These are phyloP conservation scores for Croton setiger DNA, from an alignment of 441 rosid genomes.

Conservation along the genomic window DNA sequence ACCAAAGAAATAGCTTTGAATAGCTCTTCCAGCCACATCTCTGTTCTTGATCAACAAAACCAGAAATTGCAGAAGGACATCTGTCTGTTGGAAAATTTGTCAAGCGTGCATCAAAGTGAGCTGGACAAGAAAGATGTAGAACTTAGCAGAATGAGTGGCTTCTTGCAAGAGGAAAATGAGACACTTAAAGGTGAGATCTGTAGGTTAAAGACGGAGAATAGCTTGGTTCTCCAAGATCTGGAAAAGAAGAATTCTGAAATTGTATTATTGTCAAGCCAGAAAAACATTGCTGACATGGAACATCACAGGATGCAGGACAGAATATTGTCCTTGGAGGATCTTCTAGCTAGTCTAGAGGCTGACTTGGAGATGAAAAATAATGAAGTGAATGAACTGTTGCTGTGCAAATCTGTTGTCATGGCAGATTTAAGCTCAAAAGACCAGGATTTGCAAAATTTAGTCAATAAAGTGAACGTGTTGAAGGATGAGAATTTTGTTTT, in stretches of 20 bases:
- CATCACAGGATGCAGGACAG: slow-evolving; percentile 44
- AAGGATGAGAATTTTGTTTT: slow-evolving; percentile 43
- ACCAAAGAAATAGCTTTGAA: slow-evolving; percentile 35
- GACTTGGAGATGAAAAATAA: slow-evolving; percentile 49
- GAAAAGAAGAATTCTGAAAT: slow-evolving; percentile 46
- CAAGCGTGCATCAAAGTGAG: slow-evolving; percentile 31
- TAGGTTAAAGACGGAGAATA: slow-evolving; percentile 45
- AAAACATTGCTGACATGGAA: slow-evolving; percentile 31
- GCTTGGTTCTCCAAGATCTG: slow-evolving; percentile 45
- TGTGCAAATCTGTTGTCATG: slow-evolving; percentile 40
- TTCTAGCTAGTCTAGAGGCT: slow-evolving; percentile 43
- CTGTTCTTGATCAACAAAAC: slow-evolving; percentile 32
- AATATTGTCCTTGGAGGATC: slow-evolving; percentile 48
- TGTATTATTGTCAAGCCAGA: slow-evolving; percentile 33
- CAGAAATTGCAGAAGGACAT: slow-evolving; percentile 33
- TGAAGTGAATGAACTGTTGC: slow-evolving; percentile 45
- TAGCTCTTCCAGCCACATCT: slow-evolving; percentile 29
- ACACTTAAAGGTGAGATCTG: slow-evolving; percentile 35
- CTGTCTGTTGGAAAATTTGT: slow-evolving; percentile 32
- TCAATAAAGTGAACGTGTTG: slow-evolving; percentile 32
- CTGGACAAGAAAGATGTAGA: slow-evolving; percentile 35
- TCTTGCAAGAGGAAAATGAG: slow-evolving; percentile 39
- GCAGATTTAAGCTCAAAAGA: slow-evolving; percentile 45
- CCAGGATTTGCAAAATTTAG: slow-evolving; percentile 40
- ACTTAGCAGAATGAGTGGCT: slow-evolving; percentile 26